Base-by-base conservation (phyloP, 1,139 yeast species). In the Magnusiomyces suaveolens region DNA sequence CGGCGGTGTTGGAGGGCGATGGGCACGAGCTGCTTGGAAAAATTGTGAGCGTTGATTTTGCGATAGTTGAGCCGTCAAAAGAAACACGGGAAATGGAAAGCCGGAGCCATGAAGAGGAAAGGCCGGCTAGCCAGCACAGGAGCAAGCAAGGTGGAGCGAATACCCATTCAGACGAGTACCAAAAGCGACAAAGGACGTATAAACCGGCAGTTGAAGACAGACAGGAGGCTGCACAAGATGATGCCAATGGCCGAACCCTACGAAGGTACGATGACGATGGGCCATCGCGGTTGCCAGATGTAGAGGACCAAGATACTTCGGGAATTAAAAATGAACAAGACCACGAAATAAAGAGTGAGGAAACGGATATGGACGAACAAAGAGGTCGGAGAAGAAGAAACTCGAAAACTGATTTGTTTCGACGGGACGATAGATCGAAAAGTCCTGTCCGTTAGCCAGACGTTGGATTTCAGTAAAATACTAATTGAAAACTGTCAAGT, bases 21-120 rank as follows among this genome's bases (percentile, higher is more conserved):
- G 71, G 72, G 1, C 62, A 63, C 14, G 69, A 67, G 50, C 57
- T 74, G 1, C 57, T 74, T 32, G 79, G 72, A 2, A 62, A 62
- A 16, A 50, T 38, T 3, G 43, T 75, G 1, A 60, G 60, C 1
- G 71, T 68, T 1, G 76, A 72, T 54, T 75, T 64, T 61, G 76
- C 76, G 2, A 20, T 41, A 3, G 44, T 41, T 4, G 44, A 41
- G 25, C 44, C 44, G 18, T 41, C 44, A 4, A 41, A 41, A 41
- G 44, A 41, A n/a, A 41, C 25, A 4, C 4, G 18, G 44, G 44
- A 41, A 41, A 36, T 36, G 4, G 41, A 36, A 36, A 36, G 16
- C 18, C 41, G 41, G 18, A 10, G 16, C 16, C 16, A 10, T 3
- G 18, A 36, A 10, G 18, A n/a, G 4, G 41, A 36, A 4, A 36